Percentiles rank a stretch among this genome's conserved stretches.
These are phyloP conservation scores for Pharnaceum exiguum DNA, from an alignment of 148 eudicot genomes.

Conservation along the genomic window DNA sequence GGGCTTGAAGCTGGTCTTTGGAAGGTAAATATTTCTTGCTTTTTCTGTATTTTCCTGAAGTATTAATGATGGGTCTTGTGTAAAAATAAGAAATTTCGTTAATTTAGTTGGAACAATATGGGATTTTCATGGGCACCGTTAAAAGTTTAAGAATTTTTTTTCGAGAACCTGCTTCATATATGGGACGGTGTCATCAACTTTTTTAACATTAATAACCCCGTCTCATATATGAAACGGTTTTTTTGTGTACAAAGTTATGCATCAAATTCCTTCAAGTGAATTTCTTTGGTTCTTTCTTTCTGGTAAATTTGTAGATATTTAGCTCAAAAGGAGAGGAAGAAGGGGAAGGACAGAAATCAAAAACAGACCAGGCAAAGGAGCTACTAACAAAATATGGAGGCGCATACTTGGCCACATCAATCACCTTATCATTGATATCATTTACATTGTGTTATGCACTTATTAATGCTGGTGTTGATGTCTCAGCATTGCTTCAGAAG, in stretches of 20 bases:
- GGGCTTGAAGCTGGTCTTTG: conserved; percentile 97
- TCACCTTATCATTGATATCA: conserved; percentile 86
- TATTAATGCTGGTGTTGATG: conserved; percentile 78
- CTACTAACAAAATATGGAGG: conserved; percentile 87
- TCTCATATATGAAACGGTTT: too few species aligned
- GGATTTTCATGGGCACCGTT: too few species aligned
- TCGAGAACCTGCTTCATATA: too few species aligned
- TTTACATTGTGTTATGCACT: conserved; percentile 74
- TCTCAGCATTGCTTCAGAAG: conserved; percentile 73
- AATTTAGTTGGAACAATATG: too few species aligned
- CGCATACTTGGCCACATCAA: conserved; percentile 86
- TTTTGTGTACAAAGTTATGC: too few species aligned
- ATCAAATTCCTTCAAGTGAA: too few species aligned
- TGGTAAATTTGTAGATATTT: conserved; percentile 50
- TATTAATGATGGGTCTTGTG: neutral
- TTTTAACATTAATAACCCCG: too few species aligned
- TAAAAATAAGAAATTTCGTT: too few species aligned
- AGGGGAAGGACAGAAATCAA: conserved; percentile 48
- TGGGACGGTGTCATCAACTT: too few species aligned
- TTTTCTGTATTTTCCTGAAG: neutral
- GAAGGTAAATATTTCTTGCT: conserved; percentile 49
- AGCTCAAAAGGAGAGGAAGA: conserved; percentile 63
- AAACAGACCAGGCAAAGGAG: conserved; percentile 83
- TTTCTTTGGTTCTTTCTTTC: neutral
- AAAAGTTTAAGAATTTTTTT: too few species aligned